phyloP scores from a whole-genome alignment of 2,329 filamentous ascomycete species.

The Mycosphaerelloides madeirae region DNA sequence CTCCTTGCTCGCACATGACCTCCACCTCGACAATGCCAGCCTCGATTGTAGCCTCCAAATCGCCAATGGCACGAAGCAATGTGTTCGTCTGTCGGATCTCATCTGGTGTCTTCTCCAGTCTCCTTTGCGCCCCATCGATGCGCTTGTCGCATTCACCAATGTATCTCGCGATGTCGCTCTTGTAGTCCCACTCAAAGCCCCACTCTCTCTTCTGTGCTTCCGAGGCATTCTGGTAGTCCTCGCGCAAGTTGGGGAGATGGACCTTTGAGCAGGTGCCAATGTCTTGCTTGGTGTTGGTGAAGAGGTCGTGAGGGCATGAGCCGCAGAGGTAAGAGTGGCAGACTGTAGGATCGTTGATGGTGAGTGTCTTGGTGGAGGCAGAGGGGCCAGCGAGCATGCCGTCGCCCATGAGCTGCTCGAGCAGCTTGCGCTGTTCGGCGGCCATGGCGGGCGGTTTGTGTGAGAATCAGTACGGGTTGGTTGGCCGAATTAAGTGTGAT shows the following conservation, averaged over 20 bases:
- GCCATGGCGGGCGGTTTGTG: slow-evolving; percentile 58
- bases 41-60: slow-evolving; percentile 72
- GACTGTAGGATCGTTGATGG: slow-evolving; percentile 85
- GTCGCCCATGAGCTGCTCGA: slow-evolving; percentile 82
- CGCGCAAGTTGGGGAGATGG: slow-evolving; percentile 81
- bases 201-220: slow-evolving; percentile 68
- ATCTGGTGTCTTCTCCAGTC: slow-evolving; percentile 94
- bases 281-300: slow-evolving; percentile 99
- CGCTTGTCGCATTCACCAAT: slow-evolving; percentile 94
- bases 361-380: slow-evolving; percentile 72
- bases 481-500: too few species aligned
- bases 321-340: slow-evolving; percentile 92
- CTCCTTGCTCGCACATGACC: slow-evolving; percentile 74
- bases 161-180: slow-evolving; percentile 92
- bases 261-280: slow-evolving; percentile 83
- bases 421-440: slow-evolving; percentile 95
- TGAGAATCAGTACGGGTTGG: too few species aligned
- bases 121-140: slow-evolving; percentile 83
- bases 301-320: slow-evolving; percentile 95
- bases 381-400: slow-evolving; percentile 66
- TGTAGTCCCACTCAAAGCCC: slow-evolving; percentile 95
- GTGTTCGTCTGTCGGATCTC: slow-evolving; percentile 94
- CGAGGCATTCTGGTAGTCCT: slow-evolving; percentile 75
- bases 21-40: slow-evolving; percentile 80
- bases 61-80: slow-evolving; percentile 78